Evolutionary conservation across 164 flowering plant genomes (phyloP).

Genomic region (Hamamelis virginiana): DNA sequence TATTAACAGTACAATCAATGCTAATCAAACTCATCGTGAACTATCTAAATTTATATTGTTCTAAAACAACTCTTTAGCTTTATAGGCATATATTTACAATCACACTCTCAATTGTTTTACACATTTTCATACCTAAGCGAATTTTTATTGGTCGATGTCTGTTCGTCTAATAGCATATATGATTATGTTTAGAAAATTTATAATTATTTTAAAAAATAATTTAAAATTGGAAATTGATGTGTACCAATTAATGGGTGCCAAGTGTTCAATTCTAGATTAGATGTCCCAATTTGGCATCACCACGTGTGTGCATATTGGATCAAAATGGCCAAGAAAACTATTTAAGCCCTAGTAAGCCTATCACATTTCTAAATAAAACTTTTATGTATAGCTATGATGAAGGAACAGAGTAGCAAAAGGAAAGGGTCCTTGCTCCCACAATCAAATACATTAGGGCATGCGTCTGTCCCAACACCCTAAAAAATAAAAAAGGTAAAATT

Average conservation of each 20-base stretch:
- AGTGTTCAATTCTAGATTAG: not conserved
- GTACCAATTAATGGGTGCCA: not conserved
- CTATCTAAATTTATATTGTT: no score
- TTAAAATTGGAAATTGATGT: not conserved
- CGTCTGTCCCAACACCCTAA: conserved; percentile 20
- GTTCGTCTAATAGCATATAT: no score
- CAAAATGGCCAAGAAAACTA: no score
- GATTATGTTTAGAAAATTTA: no score
- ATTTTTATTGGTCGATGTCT: no score
- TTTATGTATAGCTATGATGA: conserved; percentile 1
- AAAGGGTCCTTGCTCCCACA: conserved; percentile 9
- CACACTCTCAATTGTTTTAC: no score
- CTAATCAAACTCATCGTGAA: no score
- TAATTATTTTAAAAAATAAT: not conserved
- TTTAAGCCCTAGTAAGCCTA: not conserved
- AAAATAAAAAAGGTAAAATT: not conserved
- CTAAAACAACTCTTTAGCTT: no score
- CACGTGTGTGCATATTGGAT: not conserved
- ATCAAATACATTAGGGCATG: conserved; percentile 16
- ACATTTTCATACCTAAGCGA: no score
- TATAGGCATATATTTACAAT: no score
- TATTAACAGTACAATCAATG: no score
- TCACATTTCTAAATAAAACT: not conserved
- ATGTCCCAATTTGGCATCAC: not conserved
- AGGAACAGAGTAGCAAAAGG: conserved; percentile 10